Conservation (phyloP, 768 basidiomycete species). For the Lactarius sp. region DNA sequence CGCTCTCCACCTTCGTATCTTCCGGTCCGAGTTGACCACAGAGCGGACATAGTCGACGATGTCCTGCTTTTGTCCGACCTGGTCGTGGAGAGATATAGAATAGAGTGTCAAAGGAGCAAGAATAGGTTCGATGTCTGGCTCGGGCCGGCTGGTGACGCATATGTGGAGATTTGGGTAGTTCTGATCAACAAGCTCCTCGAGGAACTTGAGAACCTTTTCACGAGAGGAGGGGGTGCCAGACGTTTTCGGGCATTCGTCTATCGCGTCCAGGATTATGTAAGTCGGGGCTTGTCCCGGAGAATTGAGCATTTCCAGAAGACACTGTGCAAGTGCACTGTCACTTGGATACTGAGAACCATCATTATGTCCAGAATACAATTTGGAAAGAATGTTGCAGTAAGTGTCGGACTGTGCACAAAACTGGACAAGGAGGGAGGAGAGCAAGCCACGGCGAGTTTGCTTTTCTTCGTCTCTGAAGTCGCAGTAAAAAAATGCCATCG, state of each 20-base stretch:
- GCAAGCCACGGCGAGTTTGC: too few species aligned
- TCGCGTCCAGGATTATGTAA: not conserved
- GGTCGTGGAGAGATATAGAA: not conserved
- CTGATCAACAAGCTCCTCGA: not conserved
- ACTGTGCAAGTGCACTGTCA: not conserved
- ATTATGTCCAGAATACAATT: too few species aligned
- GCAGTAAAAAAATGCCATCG: too few species aligned
- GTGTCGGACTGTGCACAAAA: too few species aligned
- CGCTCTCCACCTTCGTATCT: not conserved
- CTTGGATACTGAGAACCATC: too few species aligned
- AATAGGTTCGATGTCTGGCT: conserved; percentile 1
- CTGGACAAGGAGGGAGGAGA: too few species aligned
- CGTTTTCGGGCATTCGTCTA: conserved; percentile 2
- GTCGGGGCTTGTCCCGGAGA: not conserved
- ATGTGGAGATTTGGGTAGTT: not conserved
- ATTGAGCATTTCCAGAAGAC: not conserved
- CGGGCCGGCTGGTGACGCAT: not conserved
- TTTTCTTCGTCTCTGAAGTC: too few species aligned
- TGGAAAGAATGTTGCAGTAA: too few species aligned
- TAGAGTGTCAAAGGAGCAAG: not conserved
- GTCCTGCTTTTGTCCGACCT: not conserved
- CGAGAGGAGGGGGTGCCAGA: not conserved
- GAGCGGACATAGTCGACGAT: not conserved
- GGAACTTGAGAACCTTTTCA: not conserved
- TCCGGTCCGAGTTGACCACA: not conserved